Percentiles rank a stretch among this genome's conserved stretches.
Conservation (phyloP, 2,329 filamentous ascomycete species). For the Dryadomyces quercus-mongolicae region DNA sequence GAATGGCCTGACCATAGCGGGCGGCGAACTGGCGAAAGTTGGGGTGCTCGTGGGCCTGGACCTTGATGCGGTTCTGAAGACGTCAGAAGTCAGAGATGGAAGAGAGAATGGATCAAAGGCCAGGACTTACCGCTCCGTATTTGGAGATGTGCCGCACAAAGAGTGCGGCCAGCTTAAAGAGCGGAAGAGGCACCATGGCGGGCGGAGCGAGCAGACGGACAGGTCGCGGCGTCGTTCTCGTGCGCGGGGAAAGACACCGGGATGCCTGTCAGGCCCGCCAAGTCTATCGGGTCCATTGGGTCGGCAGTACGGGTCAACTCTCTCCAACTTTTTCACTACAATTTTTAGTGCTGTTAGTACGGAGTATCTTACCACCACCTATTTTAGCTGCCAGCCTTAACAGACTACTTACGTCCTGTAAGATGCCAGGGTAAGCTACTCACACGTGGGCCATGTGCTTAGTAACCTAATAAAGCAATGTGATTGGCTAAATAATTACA, state of each 20-base stretch:
- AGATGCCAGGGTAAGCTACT: no score
- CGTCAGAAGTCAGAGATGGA: not conserved
- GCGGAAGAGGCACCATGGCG: constrained; percentile 50
- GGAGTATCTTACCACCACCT: no score
- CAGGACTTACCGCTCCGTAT: constrained; percentile 51
- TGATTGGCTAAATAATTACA: no score
- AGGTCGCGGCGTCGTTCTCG: not conserved
- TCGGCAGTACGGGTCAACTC: no score
- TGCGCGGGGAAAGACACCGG: not conserved
- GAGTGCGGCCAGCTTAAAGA: constrained; percentile 55
- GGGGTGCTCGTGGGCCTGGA: constrained; percentile 52
- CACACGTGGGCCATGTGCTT: no score
- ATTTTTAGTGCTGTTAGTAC: no score
- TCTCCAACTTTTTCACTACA: no score
- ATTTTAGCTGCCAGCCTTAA: no score
- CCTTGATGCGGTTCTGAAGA: constrained; percentile 50
- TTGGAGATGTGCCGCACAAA: constrained; percentile 56
- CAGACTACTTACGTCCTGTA: no score
- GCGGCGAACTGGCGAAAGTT: constrained; percentile 49
- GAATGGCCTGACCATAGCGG: constrained; percentile 49
- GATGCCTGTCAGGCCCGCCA: no score
- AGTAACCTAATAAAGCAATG: no score
- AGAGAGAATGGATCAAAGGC: not conserved
- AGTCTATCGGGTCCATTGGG: no score
- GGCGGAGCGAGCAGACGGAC: not conserved